Conservation (phyloP, 192 early-diverging fungal genomes). For the Entomortierella lignicola region DNA sequence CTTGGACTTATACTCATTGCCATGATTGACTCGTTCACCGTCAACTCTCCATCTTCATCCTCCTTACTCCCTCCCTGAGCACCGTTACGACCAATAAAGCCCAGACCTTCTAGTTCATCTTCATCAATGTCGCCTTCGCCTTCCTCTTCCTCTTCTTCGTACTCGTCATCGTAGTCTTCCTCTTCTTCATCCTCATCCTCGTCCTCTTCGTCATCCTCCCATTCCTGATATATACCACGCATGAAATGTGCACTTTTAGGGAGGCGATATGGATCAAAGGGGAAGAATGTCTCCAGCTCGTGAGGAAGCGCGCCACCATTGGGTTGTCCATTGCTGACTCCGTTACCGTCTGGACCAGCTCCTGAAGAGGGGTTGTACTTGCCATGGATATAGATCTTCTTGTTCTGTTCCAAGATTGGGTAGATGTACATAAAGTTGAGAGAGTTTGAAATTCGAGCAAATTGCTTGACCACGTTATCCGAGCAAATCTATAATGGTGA, state of each 20-base stretch:
- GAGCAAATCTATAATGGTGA: slow-evolving; percentile 68
- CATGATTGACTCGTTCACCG: slow-evolving; percentile 61
- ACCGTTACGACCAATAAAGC: slow-evolving; percentile 23
- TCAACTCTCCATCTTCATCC: slow-evolving; percentile 52
- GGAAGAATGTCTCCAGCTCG: slow-evolving; percentile 79
- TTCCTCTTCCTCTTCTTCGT: slow-evolving; percentile 48
- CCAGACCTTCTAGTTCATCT: slow-evolving; percentile 50
- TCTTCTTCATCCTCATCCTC: slow-evolving; percentile 68
- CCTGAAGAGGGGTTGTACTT: slow-evolving; percentile 4
- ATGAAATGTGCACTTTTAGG: slow-evolving; percentile 77
- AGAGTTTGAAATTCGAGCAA: slow-evolving; percentile 82
- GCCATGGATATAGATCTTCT: slow-evolving; percentile 52
- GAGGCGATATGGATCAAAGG: slow-evolving; percentile 92
- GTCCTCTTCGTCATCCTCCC: slow-evolving; percentile 71
- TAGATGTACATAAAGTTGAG: slow-evolving; percentile 91
- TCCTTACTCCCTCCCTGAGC: slow-evolving; percentile 41
- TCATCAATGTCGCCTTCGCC: slow-evolving; percentile 37
- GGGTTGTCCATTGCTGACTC: neutral
- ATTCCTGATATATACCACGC: slow-evolving; percentile 81
- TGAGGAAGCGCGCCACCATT: slow-evolving; percentile 32
- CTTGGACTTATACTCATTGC: slow-evolving; percentile 70
- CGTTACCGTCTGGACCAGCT: neutral
- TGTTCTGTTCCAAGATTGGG: slow-evolving; percentile 77
- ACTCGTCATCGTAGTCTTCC: slow-evolving; percentile 39
- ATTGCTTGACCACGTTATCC: slow-evolving; percentile 83